Evolutionary conservation across 257 asterid species (phyloP).

Genomic region (Solanum arcanum): DNA sequence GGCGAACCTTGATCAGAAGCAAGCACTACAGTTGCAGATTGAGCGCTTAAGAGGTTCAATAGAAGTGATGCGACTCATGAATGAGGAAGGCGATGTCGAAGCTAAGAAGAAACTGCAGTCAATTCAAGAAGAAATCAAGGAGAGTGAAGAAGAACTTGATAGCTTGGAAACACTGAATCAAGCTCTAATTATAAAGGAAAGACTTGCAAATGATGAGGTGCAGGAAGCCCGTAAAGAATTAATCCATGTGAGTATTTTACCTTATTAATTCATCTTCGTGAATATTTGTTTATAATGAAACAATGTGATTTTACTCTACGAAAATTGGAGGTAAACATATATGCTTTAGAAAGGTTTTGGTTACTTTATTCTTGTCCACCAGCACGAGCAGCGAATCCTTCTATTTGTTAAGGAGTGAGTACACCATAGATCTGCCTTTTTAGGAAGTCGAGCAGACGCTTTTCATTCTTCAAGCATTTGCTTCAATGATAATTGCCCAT

Average conservation of each 20-base stretch:
- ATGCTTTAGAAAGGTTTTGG: not conserved
- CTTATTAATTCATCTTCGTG: not conserved
- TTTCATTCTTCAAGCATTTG: not conserved
- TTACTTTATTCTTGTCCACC: not conserved
- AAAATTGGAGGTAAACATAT: not conserved
- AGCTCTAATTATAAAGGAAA: slow-evolving; percentile 46
- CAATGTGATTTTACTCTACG: not conserved
- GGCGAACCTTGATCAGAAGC: slow-evolving; percentile 58
- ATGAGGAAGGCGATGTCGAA: slow-evolving; percentile 42
- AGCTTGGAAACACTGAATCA: slow-evolving; percentile 28
- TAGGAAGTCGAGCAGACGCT: not conserved
- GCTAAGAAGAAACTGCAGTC: slow-evolving; percentile 29
- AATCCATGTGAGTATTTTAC: slow-evolving; percentile 29
- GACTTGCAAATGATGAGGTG: slow-evolving; percentile 51
- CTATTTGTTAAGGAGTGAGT: not conserved
- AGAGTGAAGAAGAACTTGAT: slow-evolving; percentile 49
- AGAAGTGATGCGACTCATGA: slow-evolving; percentile 48
- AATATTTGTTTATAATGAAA: not conserved
- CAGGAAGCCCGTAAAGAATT: slow-evolving; percentile 67
- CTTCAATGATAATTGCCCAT: not conserved
- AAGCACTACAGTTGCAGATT: slow-evolving; percentile 54
- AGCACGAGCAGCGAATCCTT: not conserved
- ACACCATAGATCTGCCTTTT: not conserved
- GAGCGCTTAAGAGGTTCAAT: slow-evolving; percentile 40
- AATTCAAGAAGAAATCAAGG: slow-evolving; percentile 41